phyloP scores from a whole-genome alignment of 2,329 filamentous ascomycete genomes.

The Aspergillus sp. region DNA sequence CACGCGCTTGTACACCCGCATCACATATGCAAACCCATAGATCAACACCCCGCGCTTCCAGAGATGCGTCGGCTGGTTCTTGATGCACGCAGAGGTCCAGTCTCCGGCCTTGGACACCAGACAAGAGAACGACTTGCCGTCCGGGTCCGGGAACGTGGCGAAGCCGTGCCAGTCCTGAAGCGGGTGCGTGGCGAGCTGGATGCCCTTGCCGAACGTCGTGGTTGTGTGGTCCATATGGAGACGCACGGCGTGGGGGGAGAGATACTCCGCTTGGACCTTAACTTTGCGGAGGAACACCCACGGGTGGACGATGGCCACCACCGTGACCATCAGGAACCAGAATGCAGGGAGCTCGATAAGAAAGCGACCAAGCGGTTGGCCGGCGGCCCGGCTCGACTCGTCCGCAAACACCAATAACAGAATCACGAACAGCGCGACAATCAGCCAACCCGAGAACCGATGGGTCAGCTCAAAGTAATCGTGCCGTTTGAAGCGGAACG shows the following conservation, averaged over 20 bases:
- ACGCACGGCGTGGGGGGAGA: slow-evolving; percentile 70
- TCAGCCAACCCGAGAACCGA: slow-evolving; percentile 70
- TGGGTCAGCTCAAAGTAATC: slow-evolving; percentile 69
- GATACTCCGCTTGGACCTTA: slow-evolving; percentile 60
- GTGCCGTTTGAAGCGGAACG: slow-evolving; percentile 61
- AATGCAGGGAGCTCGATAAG: slow-evolving; percentile 54
- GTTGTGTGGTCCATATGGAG: slow-evolving; percentile 66
- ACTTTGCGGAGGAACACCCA: slow-evolving; percentile 72
- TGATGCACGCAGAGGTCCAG: slow-evolving; percentile 67
- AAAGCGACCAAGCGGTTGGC: slow-evolving; percentile 35
- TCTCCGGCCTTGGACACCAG: slow-evolving; percentile 72
- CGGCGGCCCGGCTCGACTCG: slow-evolving; percentile 33
- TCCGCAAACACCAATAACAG: slow-evolving; percentile 58
- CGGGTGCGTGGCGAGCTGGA: slow-evolving; percentile 61
- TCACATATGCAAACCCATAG: slow-evolving; percentile 65
- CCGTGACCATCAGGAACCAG: slow-evolving; percentile 67
- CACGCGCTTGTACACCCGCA: slow-evolving; percentile 62
- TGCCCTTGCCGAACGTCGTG: slow-evolving; percentile 55
- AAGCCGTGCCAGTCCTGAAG: slow-evolving; percentile 74
- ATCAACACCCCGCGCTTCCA: slow-evolving; percentile 68
- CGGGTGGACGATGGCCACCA: slow-evolving; percentile 64
- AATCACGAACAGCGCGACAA: slow-evolving; percentile 63
- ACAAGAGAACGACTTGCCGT: slow-evolving; percentile 61
- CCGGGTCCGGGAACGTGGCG: slow-evolving; percentile 65
- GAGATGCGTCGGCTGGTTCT: slow-evolving; percentile 57